A percentile compares a stretch with the other conserved stretches of the same genome.
These are phyloP conservation scores for Pythium dissimile DNA, from an alignment of 352 stramenopile species.

Conservation along the genomic window DNA sequence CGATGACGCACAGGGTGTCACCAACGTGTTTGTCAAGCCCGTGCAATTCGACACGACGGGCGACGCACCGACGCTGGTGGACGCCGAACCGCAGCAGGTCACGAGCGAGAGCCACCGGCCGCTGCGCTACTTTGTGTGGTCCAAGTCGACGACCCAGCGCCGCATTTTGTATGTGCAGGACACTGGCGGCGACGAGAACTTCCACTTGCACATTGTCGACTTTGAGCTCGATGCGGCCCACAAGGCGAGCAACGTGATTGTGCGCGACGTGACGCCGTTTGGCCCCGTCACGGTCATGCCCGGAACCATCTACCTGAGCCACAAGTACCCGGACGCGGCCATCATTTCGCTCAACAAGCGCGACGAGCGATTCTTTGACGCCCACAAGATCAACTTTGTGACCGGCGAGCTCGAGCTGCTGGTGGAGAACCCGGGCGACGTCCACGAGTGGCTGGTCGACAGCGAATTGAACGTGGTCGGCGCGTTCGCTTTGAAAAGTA, in stretches of 20 bases:
- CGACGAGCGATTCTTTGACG: conserved; percentile 31
- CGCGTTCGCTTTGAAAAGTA: neutral
- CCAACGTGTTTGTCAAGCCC: conserved; percentile 44
- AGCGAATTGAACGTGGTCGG: conserved; percentile 32
- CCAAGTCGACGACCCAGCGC: conserved; percentile 24
- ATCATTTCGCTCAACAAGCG: conserved; percentile 37
- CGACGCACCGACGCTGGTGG: conserved; percentile 7
- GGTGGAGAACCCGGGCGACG: conserved; percentile 32
- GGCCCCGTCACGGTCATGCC: conserved; percentile 27
- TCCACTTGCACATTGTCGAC: conserved; percentile 40
- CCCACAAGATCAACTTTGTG: conserved; percentile 26
- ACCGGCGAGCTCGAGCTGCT: conserved; percentile 25
- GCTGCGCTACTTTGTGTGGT: conserved; percentile 37
- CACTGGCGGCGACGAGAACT: conserved; percentile 41
- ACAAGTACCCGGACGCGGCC: conserved; percentile 29
- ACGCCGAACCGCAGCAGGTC: conserved; percentile 29
- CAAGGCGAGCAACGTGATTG: conserved; percentile 16
- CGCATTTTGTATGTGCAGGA: conserved; percentile 43
- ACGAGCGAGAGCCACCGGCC: conserved; percentile 37
- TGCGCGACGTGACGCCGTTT: conserved; percentile 41
- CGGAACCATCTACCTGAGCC: conserved; percentile 22
- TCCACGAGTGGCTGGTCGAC: conserved; percentile 25
- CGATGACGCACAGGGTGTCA: conserved; percentile 33
- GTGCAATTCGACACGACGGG: conserved; percentile 22
- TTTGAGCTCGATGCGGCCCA: conserved; percentile 28